Percentiles rank a stretch among this genome's conserved stretches.
These are phyloP conservation scores for Aspergillus persii DNA, from an alignment of 2,329 filamentous ascomycete species.

Conservation along the genomic window DNA sequence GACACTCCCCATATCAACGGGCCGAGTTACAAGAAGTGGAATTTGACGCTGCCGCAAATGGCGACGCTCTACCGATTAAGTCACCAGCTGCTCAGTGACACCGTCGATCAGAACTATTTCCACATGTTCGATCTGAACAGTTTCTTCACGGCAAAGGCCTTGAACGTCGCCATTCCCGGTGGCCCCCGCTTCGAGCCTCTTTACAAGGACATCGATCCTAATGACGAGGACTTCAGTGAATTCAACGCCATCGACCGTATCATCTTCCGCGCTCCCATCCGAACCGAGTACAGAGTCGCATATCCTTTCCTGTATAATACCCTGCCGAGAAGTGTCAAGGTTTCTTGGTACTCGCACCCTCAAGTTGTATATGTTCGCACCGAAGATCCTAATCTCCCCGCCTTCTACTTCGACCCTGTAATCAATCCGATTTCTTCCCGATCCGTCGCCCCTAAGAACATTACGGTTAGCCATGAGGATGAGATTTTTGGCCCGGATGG, in stretches of 20 bases:
- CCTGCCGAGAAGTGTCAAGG: conserved; percentile 85
- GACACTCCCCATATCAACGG: conserved; percentile 95
- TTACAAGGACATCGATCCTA: conserved; percentile 98
- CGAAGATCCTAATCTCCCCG: conserved; percentile 84
- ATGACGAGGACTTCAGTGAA: conserved; percentile 98
- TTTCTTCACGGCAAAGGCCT: conserved; percentile 91
- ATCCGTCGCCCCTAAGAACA: conserved; percentile 88
- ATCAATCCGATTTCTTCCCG: conserved; percentile 97
- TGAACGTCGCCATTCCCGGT: conserved; percentile 97
- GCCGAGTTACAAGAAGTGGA: conserved; percentile 95
- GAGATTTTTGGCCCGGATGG: conserved; percentile 84
- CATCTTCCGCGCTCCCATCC: conserved; percentile 92
- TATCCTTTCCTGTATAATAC: conserved; percentile 97
- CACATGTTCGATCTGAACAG: conserved; percentile 95
- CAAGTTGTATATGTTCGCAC: conserved; percentile 87
- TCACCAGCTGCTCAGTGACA: conserved; percentile 83
- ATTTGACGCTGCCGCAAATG: conserved; percentile 90
- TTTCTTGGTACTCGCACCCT: conserved; percentile 91
- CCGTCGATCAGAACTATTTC: conserved; percentile 95
- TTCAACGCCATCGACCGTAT: conserved; percentile 99
- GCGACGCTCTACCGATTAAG: conserved; percentile 90
- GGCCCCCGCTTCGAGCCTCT: conserved; percentile 94
- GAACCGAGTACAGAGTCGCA: conserved; percentile 92
- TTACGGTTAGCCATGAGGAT: conserved; percentile 89
- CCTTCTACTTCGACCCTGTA: conserved; percentile 96